Evolutionary conservation across 73 alveolate species (phyloP).

Genomic region (Stentor roeselii): DNA sequence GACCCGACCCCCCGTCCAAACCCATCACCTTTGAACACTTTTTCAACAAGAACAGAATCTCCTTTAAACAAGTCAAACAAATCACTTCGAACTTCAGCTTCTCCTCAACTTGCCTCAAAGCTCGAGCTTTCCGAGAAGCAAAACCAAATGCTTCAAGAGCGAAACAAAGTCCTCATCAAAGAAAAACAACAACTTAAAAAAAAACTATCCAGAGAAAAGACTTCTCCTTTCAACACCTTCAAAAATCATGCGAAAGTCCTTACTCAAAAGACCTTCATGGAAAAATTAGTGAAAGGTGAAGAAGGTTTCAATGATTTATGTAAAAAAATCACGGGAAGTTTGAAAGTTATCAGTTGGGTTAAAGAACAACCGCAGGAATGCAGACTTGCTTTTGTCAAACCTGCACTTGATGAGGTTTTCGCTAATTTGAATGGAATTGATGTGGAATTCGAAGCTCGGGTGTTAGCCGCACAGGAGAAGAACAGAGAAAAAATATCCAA

Average conservation of each 20-base stretch:
- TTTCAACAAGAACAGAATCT: not conserved
- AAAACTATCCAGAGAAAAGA: not conserved
- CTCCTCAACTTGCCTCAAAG: not conserved
- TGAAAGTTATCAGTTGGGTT: not conserved
- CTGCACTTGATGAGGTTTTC: not conserved
- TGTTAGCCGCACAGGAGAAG: not conserved
- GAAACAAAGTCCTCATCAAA: not conserved
- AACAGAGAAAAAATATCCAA: too few relatives aligned
- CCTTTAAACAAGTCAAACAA: not conserved
- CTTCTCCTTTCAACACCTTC: not conserved
- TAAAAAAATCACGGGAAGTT: not conserved
- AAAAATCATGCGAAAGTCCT: not conserved
- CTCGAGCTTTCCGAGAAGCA: not conserved
- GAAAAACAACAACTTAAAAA: not conserved
- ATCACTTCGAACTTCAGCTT: not conserved
- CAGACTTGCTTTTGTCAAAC: not conserved
- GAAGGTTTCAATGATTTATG: not conserved
- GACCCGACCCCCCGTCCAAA: not conserved
- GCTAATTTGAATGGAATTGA: not conserved
- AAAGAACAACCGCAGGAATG: not conserved
- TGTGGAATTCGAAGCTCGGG: not conserved
- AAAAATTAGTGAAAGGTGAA: too few relatives aligned
- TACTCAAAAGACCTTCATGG: not conserved
- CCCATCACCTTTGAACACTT: not conserved
- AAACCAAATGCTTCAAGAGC: not conserved